Evolutionary conservation across 345 rosid species (phyloP), one percentile per base, ranked within the genome.

Genomic region (Pistacia integerrima): DNA sequence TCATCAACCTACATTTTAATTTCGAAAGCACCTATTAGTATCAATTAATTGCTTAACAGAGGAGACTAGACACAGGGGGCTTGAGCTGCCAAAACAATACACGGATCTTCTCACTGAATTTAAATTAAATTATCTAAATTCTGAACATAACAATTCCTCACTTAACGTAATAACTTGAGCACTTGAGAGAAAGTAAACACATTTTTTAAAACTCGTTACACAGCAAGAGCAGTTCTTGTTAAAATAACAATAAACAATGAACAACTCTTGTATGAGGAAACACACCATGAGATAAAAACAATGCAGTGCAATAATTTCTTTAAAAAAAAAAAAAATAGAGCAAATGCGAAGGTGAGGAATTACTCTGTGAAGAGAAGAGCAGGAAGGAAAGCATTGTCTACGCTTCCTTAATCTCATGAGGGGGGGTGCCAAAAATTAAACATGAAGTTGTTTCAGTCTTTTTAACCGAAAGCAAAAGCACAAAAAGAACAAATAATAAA

Each of bases 1-100:
- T 91, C 94, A 78, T 93, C 89, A 85, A 92, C 91, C 98, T 93
- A 77, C 87, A 87, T 68, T 82, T 71, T 60, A 79, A 68, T 79
- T 74, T 61, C 63, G 36, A 41, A 80, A 77, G 48, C 25, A 62
- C 61, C n/a, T 58, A 79, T 79, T 70, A 78, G 70, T 12, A 74
- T 60, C 54, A 33, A 56, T 18, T 64, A 54, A 61, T 62, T 69
- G 66, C 64, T 57, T 41, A 78, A 73, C 57, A 57, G 38, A 38
- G 17, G 35, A n/a, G 58, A 30, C 70, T 22, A 13, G 41, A 63
- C 58, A 41, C 8, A 67, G n/a, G 60, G 22, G 59, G 18, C 17
- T 30, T 10, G 52, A 56, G 49, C 71, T 56, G 36, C 60, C 65
- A 58, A 70, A 78, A 56, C 59, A 14, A 59, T 73, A n/a, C 38